Conservation (phyloP, 495 filamentous ascomycete species). For the Aspergillus saccharolyticus region DNA sequence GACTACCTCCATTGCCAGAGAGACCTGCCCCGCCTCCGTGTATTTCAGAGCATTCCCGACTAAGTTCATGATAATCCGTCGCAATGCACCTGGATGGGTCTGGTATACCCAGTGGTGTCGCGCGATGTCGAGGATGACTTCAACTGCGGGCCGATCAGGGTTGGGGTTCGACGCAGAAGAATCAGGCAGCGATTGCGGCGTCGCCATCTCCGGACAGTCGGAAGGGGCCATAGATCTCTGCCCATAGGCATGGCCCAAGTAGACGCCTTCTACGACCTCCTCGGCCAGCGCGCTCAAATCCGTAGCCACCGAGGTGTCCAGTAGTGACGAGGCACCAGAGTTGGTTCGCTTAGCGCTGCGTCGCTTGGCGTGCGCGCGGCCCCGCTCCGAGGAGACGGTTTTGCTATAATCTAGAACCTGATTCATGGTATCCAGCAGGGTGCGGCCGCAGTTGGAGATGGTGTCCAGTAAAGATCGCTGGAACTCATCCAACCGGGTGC, state of each 20-base stretch:
- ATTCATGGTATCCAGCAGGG: slow-evolving; percentile 73
- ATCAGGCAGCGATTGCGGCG: slow-evolving; percentile 8
- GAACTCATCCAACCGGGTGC: slow-evolving; percentile 43
- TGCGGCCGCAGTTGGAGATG: slow-evolving; percentile 68
- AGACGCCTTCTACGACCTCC: slow-evolving; percentile 49
- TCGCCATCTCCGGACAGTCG: slow-evolving; percentile 22
- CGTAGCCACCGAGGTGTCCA: slow-evolving; percentile 42
- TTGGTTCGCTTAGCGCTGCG: slow-evolving; percentile 27
- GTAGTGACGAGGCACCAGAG: slow-evolving; percentile 31
- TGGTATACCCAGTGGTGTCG: slow-evolving; percentile 56
- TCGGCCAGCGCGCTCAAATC: slow-evolving; percentile 41
- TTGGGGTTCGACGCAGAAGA: neutral
- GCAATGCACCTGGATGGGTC: slow-evolving; percentile 66
- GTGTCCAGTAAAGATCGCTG: slow-evolving; percentile 64
- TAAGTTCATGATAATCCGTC: slow-evolving; percentile 75
- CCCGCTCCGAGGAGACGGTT: slow-evolving; percentile 53
- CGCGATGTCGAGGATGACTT: slow-evolving; percentile 61
- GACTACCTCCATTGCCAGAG: slow-evolving; percentile 50
- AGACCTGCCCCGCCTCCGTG: slow-evolving; percentile 61
- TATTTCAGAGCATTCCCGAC: slow-evolving; percentile 84
- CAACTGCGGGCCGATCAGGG: slow-evolving; percentile 30
- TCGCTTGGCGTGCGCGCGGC: slow-evolving; percentile 35
- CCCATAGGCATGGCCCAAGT: slow-evolving; percentile 46
- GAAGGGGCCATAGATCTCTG: slow-evolving; percentile 26
- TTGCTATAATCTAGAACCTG: slow-evolving; percentile 72